Conservation (phyloP, 495 filamentous ascomycete species). For the Pseudoneurospora amorphoporcata region DNA sequence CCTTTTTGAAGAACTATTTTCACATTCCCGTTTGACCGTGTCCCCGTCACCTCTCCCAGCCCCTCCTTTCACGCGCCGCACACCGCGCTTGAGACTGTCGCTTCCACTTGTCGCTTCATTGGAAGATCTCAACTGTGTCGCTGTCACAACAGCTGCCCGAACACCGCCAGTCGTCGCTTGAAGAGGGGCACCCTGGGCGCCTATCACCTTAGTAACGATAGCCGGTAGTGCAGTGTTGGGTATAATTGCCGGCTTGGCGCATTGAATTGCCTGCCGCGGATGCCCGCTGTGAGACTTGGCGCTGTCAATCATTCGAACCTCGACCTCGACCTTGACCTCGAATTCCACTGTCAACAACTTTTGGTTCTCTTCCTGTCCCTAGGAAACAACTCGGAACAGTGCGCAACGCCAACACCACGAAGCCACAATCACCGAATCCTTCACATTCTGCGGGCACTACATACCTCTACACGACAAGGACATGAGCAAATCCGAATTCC, state of each 20-base stretch:
- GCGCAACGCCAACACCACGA: neutral
- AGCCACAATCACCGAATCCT: neutral
- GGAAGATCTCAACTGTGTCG: neutral
- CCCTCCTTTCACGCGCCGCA: neutral
- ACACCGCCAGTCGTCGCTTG: neutral
- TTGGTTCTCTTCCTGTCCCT: neutral
- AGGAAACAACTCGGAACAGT: neutral
- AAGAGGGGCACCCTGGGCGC: neutral
- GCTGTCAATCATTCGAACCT: neutral
- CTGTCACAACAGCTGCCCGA: neutral
- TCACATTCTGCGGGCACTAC: neutral
- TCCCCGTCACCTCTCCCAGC: neutral
- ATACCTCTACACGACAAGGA: neutral
- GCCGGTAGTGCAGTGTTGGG: neutral
- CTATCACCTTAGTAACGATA: neutral
- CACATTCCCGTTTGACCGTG: neutral
- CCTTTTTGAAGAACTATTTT: neutral
- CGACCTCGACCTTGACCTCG: neutral
- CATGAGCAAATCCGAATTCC: conserved; percentile 29
- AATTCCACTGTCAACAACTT: neutral
- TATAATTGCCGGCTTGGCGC: neutral
- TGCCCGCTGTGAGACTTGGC: neutral
- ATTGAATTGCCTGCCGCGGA: neutral
- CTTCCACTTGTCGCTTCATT: neutral
- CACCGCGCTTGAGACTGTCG: neutral